Percentiles rank a stretch among this genome's conserved stretches.
phyloP scores from a whole-genome alignment of 2,329 filamentous ascomycete genomes.

The Plectosphaerella plurivora region DNA sequence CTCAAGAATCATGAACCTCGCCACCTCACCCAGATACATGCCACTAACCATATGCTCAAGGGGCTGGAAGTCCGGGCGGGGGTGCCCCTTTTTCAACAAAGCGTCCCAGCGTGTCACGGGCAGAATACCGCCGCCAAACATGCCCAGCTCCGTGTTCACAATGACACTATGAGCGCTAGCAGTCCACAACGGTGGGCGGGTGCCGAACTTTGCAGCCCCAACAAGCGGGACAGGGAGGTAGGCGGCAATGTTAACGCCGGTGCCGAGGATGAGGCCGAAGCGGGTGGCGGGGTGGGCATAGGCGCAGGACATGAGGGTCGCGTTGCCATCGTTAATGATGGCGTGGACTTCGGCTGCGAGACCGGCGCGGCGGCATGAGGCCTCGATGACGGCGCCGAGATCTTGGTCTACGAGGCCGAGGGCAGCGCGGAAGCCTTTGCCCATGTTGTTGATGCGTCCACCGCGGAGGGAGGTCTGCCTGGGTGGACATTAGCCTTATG shows the following conservation, averaged over 20 bases:
- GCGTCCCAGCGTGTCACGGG: slow-evolving; percentile 60
- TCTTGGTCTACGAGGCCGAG: slow-evolving; percentile 55
- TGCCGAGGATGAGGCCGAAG: slow-evolving; percentile 63
- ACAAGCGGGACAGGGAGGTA: slow-evolving; percentile 57
- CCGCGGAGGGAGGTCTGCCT: slow-evolving; percentile 61
- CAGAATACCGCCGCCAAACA: slow-evolving; percentile 58
- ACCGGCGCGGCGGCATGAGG: slow-evolving; percentile 44
- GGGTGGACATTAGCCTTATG: no score
- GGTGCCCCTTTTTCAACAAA: slow-evolving; percentile 45
- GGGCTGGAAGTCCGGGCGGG: slow-evolving; percentile 56
- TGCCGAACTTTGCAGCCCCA: slow-evolving; percentile 50
- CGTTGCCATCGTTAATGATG: slow-evolving; percentile 64
- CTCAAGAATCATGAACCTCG: slow-evolving; percentile 53
- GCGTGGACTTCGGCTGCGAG: slow-evolving; percentile 53
- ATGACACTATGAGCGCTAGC: slow-evolving; percentile 57
- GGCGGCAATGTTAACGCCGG: slow-evolving; percentile 62
- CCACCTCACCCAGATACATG: slow-evolving; percentile 63
- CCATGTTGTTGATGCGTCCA: slow-evolving; percentile 58
- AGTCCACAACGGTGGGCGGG: slow-evolving; percentile 51
- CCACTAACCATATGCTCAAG: slow-evolving; percentile 60
- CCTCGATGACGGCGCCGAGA: slow-evolving; percentile 53
- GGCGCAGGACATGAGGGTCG: slow-evolving; percentile 61
- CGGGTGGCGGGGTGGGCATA: slow-evolving; percentile 55
- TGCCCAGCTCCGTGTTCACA: slow-evolving; percentile 63
- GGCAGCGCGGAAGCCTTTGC: slow-evolving; percentile 60